Base-by-base conservation (phyloP, 1,139 yeast genomes). In the Debaryomyces coudertii region DNA sequence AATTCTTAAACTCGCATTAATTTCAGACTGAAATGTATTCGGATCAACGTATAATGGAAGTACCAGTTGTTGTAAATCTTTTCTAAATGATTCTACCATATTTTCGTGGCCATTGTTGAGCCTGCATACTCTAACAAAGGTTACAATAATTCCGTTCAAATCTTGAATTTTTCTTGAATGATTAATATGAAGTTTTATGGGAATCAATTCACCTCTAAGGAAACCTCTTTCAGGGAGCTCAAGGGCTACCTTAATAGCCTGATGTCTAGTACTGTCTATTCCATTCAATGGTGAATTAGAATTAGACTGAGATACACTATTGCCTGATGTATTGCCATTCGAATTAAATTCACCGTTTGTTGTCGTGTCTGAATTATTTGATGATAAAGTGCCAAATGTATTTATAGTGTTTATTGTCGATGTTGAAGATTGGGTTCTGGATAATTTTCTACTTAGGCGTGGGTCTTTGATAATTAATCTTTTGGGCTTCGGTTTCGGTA, bases 31-130 rank as follows among this genome's bases (percentile, higher is more conserved):
- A 39, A 83, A 71, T 0, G 87, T 77, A 5, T 61, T 70, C 0
- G 95, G 92, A 59, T 89, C 93, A 18, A 89, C 82, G 53, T 82
- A 85, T n/a, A 90, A 66, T 0, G 97, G 96, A 0, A 87, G 76
- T 1, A 90, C 78, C 39, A 81, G 77, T 63, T 90, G 97, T 34
- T 86, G 82, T 15, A 90, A 70, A 60, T 90, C 97, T 61, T 90
- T 90, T 52, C 97, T 73, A 62, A 86, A 90, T 0, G 95, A 84
- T 58, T 88, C 95, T 38, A 82, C 73, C 23, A 82, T 75, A 14
- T 82, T 77, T 43, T 79, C 85, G 2, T 82, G 82, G 0, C 87
- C 87, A 50, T 80, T 76, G 51, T 85, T 87, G 35, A 90, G 80
- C 20, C 95, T 73, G 53, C 96, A 88, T 6, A 90, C 85, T 44